A percentile compares a stretch with the other conserved stretches of the same genome.
These are phyloP conservation scores for Eucalyptus marginata DNA, from an alignment of 345 rosid species.

Conservation along the genomic window DNA sequence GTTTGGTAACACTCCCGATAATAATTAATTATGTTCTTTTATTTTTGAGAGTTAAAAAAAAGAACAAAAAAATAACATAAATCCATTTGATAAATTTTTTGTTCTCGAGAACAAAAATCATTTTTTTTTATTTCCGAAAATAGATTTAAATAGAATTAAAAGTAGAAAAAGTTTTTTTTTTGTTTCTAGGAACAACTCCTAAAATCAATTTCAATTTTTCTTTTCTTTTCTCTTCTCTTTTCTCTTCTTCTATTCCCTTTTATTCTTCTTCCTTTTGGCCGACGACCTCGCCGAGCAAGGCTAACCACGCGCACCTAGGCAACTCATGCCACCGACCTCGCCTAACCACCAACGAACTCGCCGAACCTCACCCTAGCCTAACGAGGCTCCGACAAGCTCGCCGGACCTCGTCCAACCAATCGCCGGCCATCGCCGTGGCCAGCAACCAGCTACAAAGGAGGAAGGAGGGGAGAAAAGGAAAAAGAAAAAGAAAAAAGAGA, in stretches of 20 bases:
- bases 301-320: fast-evolving
- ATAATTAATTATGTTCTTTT: no score
- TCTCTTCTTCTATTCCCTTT: no score
- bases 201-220: no score
- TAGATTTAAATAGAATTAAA: fast-evolving
- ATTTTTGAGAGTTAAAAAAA: fast-evolving
- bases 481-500: no score
- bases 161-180: fast-evolving
- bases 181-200: fast-evolving
- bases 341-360: no score
- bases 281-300: fast-evolving
- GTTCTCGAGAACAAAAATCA: fast-evolving
- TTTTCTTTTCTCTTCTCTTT: no score
- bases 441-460: fast-evolving
- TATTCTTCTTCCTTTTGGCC: no score
- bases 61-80: fast-evolving
- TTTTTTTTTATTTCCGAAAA: fast-evolving
- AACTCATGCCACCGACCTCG: no score
- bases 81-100: no score
- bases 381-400: fast-evolving
- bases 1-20: fast-evolving
- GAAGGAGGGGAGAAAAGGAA: no score
- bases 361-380: fast-evolving
- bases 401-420: fast-evolving
- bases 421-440: fast-evolving